Conservation (phyloP, 2,329 filamentous ascomycete species). For the Metarhizium anisopliae region DNA sequence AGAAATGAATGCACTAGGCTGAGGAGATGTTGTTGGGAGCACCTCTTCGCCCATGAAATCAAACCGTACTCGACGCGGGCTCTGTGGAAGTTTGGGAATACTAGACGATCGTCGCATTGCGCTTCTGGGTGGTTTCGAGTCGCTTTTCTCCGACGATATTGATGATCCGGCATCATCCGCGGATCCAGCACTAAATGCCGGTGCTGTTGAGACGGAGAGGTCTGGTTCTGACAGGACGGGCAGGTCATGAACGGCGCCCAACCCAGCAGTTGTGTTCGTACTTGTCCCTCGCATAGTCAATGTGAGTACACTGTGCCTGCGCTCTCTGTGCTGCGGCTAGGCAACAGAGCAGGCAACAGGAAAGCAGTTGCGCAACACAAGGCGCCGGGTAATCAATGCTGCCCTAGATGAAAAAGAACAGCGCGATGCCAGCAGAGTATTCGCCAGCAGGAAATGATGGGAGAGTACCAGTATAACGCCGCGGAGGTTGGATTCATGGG, state of each 20-base stretch:
- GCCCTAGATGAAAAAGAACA: not conserved
- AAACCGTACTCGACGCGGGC: constrained; percentile 55
- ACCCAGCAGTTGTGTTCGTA: not conserved
- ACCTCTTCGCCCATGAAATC: constrained; percentile 52
- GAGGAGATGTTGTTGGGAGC: constrained; percentile 48
- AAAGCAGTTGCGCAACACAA: not conserved
- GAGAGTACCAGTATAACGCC: not conserved
- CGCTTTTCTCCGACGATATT: constrained; percentile 42
- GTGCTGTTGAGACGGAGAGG: constrained; percentile 24
- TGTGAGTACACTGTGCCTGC: constrained; percentile 4
- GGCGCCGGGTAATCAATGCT: not conserved
- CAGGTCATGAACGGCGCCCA: constrained; percentile 6
- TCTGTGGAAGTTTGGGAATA: constrained; percentile 38
- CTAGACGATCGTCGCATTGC: constrained; percentile 49
- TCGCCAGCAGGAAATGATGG: not conserved
- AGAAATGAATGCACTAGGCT: constrained; percentile 23
- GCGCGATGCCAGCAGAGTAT: not conserved
- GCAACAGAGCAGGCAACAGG: constrained; percentile 4
- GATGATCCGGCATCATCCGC: constrained; percentile 43
- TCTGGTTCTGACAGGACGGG: constrained; percentile 11
- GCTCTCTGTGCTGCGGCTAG: not conserved
- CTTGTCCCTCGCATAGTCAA: constrained; percentile 1
- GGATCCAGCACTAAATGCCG: constrained; percentile 20
- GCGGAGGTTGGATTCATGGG: not conserved
- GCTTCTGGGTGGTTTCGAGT: constrained; percentile 41